These are phyloP conservation scores for Cladosporium sp. DNA, from an alignment of 2,329 filamentous ascomycete species.

Conservation along the genomic window DNA sequence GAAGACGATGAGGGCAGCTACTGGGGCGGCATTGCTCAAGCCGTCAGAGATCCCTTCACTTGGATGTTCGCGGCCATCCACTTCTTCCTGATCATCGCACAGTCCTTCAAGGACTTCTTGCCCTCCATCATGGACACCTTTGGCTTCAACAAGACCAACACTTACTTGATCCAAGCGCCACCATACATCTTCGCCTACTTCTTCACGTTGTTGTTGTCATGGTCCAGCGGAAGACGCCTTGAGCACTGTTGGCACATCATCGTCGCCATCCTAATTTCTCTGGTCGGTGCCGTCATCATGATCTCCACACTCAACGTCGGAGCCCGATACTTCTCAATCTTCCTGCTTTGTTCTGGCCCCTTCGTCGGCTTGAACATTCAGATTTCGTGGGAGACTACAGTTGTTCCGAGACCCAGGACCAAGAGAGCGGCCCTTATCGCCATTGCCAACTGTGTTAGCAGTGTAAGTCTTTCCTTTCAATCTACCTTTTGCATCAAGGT, in stretches of 20 bases:
- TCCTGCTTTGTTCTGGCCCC: constrained; percentile 40
- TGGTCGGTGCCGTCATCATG: constrained; percentile 32
- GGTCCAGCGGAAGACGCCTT: constrained; percentile 34
- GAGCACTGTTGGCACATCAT: constrained; percentile 38
- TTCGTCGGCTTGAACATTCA: constrained; percentile 46
- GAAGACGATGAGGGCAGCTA: constrained; percentile 43
- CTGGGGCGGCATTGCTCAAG: constrained; percentile 24
- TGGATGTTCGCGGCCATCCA: constrained; percentile 42
- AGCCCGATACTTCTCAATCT: constrained; percentile 36
- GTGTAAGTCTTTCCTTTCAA: background rate
- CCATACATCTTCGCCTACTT: constrained; percentile 41
- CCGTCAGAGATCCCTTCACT: constrained; percentile 25
- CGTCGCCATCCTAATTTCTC: constrained; percentile 30
- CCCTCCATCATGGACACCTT: constrained; percentile 58
- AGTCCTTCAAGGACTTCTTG: constrained; percentile 26
- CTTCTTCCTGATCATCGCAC: constrained; percentile 36
- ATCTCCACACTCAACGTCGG: constrained; percentile 37
- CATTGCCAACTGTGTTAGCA: constrained; percentile 40
- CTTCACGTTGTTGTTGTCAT: constrained; percentile 31
- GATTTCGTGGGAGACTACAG: constrained; percentile 47
- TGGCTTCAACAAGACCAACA: constrained; percentile 66
- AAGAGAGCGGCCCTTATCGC: constrained; percentile 49
- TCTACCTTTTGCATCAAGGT: background rate
- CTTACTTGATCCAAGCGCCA: constrained; percentile 47
- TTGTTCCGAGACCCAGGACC: constrained; percentile 45